Conservation (phyloP, 441 rosid species). For the Mallotus repandus region DNA sequence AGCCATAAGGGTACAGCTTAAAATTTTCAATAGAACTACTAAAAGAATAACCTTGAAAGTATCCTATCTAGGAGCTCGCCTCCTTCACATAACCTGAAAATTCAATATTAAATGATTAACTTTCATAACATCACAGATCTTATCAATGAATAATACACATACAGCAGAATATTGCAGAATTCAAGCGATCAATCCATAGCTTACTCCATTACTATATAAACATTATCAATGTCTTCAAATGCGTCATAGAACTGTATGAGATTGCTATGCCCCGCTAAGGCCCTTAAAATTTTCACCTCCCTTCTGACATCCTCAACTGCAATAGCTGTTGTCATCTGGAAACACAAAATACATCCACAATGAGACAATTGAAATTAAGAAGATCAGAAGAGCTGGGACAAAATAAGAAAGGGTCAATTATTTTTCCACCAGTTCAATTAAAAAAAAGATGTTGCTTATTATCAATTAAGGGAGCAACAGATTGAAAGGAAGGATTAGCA, state of each 20-base stretch:
- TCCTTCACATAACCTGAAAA: constrained; percentile 95
- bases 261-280: constrained; percentile 79
- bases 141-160: neutral
- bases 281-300: constrained; percentile 86
- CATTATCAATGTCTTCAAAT: constrained; percentile 78
- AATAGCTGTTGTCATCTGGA: constrained; percentile 91
- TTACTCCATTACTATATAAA: constrained; percentile 97
- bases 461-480: neutral
- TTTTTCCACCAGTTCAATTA: neutral
- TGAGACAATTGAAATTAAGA: neutral
- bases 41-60: constrained; percentile 64
- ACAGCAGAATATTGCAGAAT: constrained; percentile 16
- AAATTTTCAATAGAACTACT: constrained; percentile 5
- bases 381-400: neutral
- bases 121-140: neutral
- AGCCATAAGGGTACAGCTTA: constrained; percentile 12
- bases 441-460: neutral
- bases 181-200: constrained; percentile 22
- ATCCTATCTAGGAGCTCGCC: constrained; percentile 98
- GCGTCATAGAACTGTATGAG: constrained; percentile 87
- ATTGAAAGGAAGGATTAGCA: neutral
- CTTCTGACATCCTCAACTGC: constrained; percentile 97
- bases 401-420: neutral
- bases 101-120: too few species aligned
- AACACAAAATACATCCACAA: constrained; percentile 1